These are phyloP conservation scores for Mariannaea elegans DNA, from an alignment of 2,329 filamentous ascomycete genomes.

Conservation along the genomic window DNA sequence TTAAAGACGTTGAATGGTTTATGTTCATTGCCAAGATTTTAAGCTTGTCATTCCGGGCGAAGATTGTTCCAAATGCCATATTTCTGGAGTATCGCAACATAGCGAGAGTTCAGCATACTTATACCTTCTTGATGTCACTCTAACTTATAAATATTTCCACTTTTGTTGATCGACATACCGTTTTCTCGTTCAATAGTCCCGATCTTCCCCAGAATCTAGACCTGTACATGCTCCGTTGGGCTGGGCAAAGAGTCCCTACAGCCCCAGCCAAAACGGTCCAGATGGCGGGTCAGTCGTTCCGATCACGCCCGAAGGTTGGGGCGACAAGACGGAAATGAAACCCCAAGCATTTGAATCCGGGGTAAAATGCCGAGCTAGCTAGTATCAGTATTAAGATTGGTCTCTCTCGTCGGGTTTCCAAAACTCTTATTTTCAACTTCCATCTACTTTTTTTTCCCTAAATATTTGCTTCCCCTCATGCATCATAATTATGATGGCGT, in stretches of 20 bases:
- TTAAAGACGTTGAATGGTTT: no score
- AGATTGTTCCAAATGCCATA: no score
- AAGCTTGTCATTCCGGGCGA: no score
- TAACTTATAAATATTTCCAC: no score
- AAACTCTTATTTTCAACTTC: neutral
- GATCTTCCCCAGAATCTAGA: neutral
- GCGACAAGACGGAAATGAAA: neutral
- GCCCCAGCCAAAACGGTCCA: conserved; percentile 3
- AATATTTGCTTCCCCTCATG: neutral
- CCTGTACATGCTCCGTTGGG: no score
- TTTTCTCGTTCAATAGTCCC: neutral
- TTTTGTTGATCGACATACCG: neutral
- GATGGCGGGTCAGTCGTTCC: conserved; percentile 5
- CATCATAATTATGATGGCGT: no score
- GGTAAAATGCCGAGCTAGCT: neutral
- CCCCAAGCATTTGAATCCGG: neutral
- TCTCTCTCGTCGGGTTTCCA: neutral
- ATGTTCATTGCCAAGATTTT: neutral
- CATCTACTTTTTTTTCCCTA: neutral
- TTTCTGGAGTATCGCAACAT: no score
- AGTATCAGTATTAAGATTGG: neutral
- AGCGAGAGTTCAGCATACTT: no score
- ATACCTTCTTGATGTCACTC: neutral
- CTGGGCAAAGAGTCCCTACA: neutral
- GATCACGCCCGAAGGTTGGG: neutral